phyloP scores from a whole-genome alignment of 1,284 basidiomycete genomes.

The Cutaneotrichosporon mucoides region DNA sequence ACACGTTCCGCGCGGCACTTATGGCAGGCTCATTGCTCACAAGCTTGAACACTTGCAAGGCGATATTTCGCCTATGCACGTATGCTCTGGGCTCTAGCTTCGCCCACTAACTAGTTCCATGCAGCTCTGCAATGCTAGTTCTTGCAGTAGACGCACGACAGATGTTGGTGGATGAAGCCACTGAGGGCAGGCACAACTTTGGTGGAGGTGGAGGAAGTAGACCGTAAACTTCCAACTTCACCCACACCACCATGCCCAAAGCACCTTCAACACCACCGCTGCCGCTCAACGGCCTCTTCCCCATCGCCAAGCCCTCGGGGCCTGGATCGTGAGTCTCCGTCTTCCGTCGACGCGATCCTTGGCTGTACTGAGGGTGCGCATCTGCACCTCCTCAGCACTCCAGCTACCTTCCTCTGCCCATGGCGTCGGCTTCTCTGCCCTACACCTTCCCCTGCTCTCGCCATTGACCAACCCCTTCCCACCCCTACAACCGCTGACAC shows the following conservation, averaged over 20 bases:
- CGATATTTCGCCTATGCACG: too few relatives aligned
- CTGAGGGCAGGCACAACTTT: too few relatives aligned
- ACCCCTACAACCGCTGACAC: neutral
- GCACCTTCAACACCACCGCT: slow-evolving; percentile 23
- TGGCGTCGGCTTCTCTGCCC: neutral
- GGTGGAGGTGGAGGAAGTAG: slow-evolving; percentile 1
- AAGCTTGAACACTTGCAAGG: neutral
- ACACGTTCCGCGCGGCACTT: neutral
- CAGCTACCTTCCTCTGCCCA: too few relatives aligned
- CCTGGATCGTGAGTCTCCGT: slow-evolving; percentile 40
- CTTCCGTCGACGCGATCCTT: neutral
- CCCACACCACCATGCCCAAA: slow-evolving; percentile 7
- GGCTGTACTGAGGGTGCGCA: neutral
- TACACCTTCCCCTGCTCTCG: too few relatives aligned
- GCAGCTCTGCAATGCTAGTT: neutral
- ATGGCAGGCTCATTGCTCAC: neutral
- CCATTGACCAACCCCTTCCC: neutral
- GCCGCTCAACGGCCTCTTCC: slow-evolving; percentile 49
- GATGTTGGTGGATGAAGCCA: neutral
- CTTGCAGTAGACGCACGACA: neutral
- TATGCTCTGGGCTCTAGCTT: too few relatives aligned
- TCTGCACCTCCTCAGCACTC: neutral
- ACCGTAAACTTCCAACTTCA: neutral
- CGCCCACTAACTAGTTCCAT: too few relatives aligned
- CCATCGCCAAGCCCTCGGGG: slow-evolving; percentile 49